A percentile compares a stretch with the other conserved stretches of the same genome.
phyloP scores from a whole-genome alignment of 768 basidiomycete genomes.

The Pleurotus djamor region DNA sequence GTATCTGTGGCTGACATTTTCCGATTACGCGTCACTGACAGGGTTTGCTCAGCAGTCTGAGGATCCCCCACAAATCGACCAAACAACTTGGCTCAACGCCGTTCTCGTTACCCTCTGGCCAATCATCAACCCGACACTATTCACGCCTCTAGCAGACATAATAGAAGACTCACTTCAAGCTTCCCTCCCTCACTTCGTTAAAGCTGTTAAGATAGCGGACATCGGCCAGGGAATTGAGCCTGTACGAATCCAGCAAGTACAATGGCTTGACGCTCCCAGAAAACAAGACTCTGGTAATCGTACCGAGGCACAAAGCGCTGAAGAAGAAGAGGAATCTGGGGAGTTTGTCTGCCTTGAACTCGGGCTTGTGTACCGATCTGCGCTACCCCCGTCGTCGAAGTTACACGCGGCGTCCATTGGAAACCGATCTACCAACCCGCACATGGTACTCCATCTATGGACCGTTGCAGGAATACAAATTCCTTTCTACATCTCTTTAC shows the following conservation, averaged over 20 bases:
- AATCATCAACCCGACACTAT: conserved; percentile 68
- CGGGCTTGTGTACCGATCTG: conserved; percentile 64
- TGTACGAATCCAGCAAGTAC: conserved; percentile 44
- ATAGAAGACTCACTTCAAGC: conserved; percentile 59
- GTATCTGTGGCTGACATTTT: too few species aligned
- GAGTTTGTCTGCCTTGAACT: conserved; percentile 68
- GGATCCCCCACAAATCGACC: conserved; percentile 23
- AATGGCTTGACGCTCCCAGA: conserved; percentile 3
- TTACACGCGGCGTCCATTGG: conserved; percentile 32
- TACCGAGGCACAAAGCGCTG: conserved; percentile 31
- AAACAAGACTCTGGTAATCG: conserved; percentile 17
- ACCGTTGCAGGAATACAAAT: conserved; percentile 41
- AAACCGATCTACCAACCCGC: conserved; percentile 53
- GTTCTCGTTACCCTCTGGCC: conserved; percentile 68
- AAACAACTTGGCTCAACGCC: conserved; percentile 61
- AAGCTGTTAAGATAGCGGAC: conserved; percentile 70
- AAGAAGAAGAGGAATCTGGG: conserved; percentile 20
- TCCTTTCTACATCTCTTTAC: conserved; percentile 72
- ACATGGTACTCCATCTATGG: conserved; percentile 71
- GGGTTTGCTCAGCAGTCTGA: not conserved
- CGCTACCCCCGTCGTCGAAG: conserved; percentile 25
- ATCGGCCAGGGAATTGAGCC: conserved; percentile 69
- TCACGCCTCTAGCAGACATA: conserved; percentile 57
- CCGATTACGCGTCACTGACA: not conserved
- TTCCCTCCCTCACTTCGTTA: conserved; percentile 44